Conservation (phyloP, 1,139 yeast species). For the Arxiozyma heterogenica region DNA sequence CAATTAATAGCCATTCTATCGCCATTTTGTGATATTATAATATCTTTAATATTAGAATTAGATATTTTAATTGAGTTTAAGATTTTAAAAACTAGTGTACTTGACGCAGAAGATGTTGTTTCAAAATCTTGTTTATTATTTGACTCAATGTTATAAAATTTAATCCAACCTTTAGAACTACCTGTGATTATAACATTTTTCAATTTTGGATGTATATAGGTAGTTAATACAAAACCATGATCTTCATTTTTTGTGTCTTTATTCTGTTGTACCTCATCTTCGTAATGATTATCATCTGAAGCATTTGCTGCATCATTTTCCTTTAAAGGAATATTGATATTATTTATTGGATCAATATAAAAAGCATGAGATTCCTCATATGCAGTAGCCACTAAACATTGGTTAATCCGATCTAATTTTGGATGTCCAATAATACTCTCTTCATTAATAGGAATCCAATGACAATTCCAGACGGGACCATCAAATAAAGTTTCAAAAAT, state of each 20-base stretch:
- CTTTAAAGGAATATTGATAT: not conserved
- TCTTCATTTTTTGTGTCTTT: conserved; percentile 17
- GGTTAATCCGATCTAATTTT: conserved; percentile 2
- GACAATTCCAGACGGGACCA: conserved; percentile 37
- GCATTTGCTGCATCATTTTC: not conserved
- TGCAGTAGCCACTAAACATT: conserved; percentile 22
- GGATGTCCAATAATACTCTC: not conserved
- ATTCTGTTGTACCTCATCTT: not conserved
- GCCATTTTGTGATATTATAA: conserved; percentile 59
- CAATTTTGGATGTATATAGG: conserved; percentile 27
- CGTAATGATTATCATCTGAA: not conserved
- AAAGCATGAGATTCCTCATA: conserved; percentile 41
- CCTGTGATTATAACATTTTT: conserved; percentile 57
- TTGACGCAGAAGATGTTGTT: not conserved
- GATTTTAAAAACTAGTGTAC: conserved; percentile 18
- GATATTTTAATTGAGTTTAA: conserved; percentile 50
- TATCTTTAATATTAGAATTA: conserved; percentile 61
- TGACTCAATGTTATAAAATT: conserved; percentile 36
- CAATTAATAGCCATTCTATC: conserved; percentile 66
- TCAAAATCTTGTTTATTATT: conserved; percentile 1
- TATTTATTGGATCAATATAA: conserved; percentile 1
- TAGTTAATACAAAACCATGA: conserved; percentile 27
- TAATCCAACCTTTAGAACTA: conserved; percentile 71
- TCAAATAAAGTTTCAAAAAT: conserved; percentile 58
- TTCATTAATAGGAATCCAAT: conserved; percentile 14